Base-by-base conservation (phyloP, 2,329 filamentous ascomycete genomes). In the Cordyceps sp. region DNA sequence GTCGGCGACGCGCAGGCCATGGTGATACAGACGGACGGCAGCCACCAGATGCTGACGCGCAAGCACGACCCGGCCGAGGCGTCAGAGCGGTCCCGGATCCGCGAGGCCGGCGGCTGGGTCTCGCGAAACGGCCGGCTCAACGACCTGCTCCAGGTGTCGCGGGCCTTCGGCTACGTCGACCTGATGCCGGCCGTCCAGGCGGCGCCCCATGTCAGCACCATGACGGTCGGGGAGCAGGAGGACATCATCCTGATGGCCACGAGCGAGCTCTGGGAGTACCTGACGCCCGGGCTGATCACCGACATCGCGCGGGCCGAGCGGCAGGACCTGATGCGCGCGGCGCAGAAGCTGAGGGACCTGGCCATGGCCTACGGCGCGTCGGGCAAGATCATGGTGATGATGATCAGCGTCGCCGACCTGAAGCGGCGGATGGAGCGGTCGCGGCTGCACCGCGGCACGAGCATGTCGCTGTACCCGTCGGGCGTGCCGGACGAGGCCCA, bases 321-420 rank as follows among this genome's bases (percentile, higher is more conserved):
- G 6, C 70, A 73, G 29, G 88, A 98, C 50, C 65, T 94, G 28
- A 98, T 98, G 90, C 72, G 83, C 33, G 90, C 88, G 13, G 80
- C 90, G 4, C 88, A 96, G 52, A 93, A 93, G 57, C 68, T 98
- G 21, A 76, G 90, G 36, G 90, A 98, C 58, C 64, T 96, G 33
- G 90, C 90, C 26, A 93, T 98, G 49, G 84, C 88, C 1, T 96
- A 94, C 51, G 90, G 90, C 33, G 83, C 88, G 10, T 86, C 77
- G 2, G 79, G 78, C 48, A 98, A 98, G 59, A 82, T 96, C 40
- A 96, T 96, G 86, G 84, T 98, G 28, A 96, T 96, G 88, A 83
- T 98, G 63, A 76, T 98, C 33, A 88, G 86, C 34, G 80, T 98
- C 24, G 78, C 80, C 34, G 86, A 96, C 48, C 61, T 98, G 33